Percentiles rank a stretch among this genome's conserved stretches.
phyloP scores from a whole-genome alignment of 345 rosid species.

The Crucihimalaya himalaica region DNA sequence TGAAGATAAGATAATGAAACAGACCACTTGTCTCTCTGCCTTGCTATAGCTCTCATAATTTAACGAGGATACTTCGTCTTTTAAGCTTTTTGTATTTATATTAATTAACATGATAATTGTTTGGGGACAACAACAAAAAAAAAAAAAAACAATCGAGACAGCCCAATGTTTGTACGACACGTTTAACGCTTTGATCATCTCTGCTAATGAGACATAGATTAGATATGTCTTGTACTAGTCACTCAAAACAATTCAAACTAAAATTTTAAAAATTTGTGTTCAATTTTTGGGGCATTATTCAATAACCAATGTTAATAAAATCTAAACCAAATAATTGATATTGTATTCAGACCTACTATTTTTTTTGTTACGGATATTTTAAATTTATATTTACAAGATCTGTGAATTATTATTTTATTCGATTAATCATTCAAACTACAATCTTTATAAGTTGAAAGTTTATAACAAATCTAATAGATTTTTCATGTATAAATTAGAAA shows the following conservation, averaged over 20 bases:
- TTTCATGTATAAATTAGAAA: not conserved
- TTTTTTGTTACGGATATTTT: not conserved
- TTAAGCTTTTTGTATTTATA: conserved; percentile 32
- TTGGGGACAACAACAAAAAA: not conserved
- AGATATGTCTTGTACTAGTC: conserved; percentile 24
- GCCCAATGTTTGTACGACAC: conserved; percentile 27
- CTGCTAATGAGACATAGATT: conserved; percentile 20
- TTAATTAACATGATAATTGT: conserved; percentile 12
- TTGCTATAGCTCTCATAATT: conserved; percentile 12
- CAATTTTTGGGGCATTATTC: conserved; percentile 3
- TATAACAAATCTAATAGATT: not conserved
- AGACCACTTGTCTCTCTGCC: conserved; percentile 34
- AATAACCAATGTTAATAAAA: not conserved
- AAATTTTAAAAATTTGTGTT: not conserved
- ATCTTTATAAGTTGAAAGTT: not conserved
- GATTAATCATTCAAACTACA: not conserved
- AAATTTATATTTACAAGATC: not conserved
- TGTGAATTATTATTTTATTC: not conserved
- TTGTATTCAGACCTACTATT: not conserved
- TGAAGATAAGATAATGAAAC: conserved; percentile 38
- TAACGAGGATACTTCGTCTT: conserved; percentile 16
- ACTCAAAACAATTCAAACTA: not conserved
- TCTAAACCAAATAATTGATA: not conserved
- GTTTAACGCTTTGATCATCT: conserved; percentile 17
- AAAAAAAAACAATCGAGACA: not conserved